Base-by-base conservation (phyloP, 768 basidiomycete genomes). In the Mycena galopus region DNA sequence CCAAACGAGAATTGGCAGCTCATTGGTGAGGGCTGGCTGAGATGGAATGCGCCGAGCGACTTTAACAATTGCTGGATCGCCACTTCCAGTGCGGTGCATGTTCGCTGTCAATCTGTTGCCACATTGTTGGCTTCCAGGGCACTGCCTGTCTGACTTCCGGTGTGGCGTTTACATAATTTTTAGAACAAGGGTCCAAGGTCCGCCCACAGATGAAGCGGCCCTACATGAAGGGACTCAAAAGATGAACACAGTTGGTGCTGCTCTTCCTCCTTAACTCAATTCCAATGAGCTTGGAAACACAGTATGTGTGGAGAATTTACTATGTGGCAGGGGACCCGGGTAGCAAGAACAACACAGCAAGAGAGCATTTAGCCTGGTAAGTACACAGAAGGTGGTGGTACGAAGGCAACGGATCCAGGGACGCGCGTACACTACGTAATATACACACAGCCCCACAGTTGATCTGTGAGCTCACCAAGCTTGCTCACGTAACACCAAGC, bases 1-100 rank as follows among this genome's bases (percentile, higher is more conserved):
- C 64, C 64, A 55, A 65, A 65, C 19, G 51, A 56, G 65, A 66
- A 66, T 57, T 66, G 65, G 37, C 50, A 55, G 65, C 27, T 42
- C 65, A 66, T 66, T 56, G 55, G 71, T 23, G 55, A 56, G 55
- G 55, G 55, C 55, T 56, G 55, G 29, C 55, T 56, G 55, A 56
- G 55, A 56, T 56, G 55, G 27, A 32, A 56, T 56, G 55, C 16
- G 27, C 32, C 55, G 55, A 30, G 53, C 53, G 55, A 32, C 55
- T 56, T 56, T 30, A 56, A 30, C 32, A 56, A 56, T 56, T 56
- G 55, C 55, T 56, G 27, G 27, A 30, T 56, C 55, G 55, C 55
- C 29, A 56, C 55, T 56, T 56, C 55, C 55, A 56, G 55, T 56
- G 55, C 55, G 55, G 55, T 30, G 55, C 30, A 29, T 56, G 55